These are phyloP conservation scores for Auricularia sp. DNA, from an alignment of 768 basidiomycete species.

Conservation along the genomic window DNA sequence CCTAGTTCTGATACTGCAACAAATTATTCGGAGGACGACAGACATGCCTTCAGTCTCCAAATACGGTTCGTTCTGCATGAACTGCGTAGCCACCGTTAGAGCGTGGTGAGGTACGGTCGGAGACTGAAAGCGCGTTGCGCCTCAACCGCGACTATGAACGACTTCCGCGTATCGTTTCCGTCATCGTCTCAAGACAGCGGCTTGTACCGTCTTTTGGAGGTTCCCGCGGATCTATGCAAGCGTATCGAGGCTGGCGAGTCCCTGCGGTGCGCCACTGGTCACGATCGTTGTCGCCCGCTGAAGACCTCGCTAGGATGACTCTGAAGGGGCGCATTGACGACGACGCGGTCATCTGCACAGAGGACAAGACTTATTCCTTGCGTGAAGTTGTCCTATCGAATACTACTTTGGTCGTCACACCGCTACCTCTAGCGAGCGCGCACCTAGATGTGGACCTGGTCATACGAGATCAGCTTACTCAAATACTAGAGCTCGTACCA, in stretches of 20 bases:
- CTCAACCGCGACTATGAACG: no score
- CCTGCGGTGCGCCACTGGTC: no score
- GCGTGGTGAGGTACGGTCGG: no score
- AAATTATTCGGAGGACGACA: no score
- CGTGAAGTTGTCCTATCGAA: slow-evolving; percentile 88
- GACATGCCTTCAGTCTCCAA: no score
- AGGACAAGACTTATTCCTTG: slow-evolving; percentile 67
- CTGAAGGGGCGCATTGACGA: slow-evolving; percentile 78
- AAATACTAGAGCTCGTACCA: slow-evolving; percentile 75
- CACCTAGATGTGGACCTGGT: slow-evolving; percentile 27
- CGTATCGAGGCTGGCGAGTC: background rate
- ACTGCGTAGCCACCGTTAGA: no score
- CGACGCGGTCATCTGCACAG: slow-evolving; percentile 84
- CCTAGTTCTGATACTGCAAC: no score
- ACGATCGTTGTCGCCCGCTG: background rate
- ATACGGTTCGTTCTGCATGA: no score
- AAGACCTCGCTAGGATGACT: slow-evolving; percentile 36
- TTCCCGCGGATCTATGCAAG: background rate
- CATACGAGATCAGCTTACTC: slow-evolving; percentile 71
- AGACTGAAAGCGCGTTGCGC: no score
- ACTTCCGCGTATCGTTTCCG: no score
- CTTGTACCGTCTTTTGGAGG: no score
- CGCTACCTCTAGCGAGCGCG: slow-evolving; percentile 24
- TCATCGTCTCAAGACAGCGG: no score
- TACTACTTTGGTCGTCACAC: slow-evolving; percentile 64